Evolutionary conservation across 129 eudicot species (phyloP).

Genomic region (Lonicera japonica): DNA sequence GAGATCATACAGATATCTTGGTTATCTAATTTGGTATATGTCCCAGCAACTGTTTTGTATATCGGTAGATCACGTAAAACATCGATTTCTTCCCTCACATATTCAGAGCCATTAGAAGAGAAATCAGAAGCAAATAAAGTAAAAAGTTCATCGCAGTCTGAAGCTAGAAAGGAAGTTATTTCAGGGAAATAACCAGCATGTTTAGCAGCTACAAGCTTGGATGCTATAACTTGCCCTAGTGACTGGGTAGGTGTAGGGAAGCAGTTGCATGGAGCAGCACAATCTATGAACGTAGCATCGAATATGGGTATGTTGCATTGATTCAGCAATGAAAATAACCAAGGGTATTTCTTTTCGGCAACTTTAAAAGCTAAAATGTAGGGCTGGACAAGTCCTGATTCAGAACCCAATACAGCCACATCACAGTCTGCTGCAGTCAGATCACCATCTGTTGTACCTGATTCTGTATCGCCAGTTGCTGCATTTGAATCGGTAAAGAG

Average conservation of each 20-base stretch:
- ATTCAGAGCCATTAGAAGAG: conserved; percentile 47
- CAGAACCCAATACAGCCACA: conserved; percentile 33
- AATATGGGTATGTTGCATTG: conserved; percentile 81
- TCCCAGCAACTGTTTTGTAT: conserved; percentile 66
- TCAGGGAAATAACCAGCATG: conserved; percentile 84
- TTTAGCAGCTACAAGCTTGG: conserved; percentile 86
- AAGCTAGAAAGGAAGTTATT: conserved; percentile 44
- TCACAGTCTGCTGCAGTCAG: conserved; percentile 26
- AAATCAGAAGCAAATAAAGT: conserved; percentile 75
- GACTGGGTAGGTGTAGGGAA: conserved; percentile 60
- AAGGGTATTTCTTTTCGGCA: conserved; percentile 55
- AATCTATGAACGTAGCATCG: conserved; percentile 77
- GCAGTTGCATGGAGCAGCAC: conserved; percentile 53
- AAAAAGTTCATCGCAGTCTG: conserved; percentile 64
- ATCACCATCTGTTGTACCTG: conserved; percentile 25
- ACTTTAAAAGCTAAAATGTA: conserved; percentile 44
- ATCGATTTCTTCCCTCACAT: conserved; percentile 71
- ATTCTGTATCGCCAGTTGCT: conserved; percentile 22
- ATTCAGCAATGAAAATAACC: conserved; percentile 80
- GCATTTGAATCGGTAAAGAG: conserved; percentile 20
- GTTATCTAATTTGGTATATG: conserved; percentile 49
- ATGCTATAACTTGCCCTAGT: conserved; percentile 65
- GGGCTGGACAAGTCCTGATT: conserved; percentile 34
- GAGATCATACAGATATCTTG: conserved; percentile 70
- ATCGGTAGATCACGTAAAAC: conserved; percentile 79